Evolutionary conservation across 257 asterid species (phyloP), one percentile per base, ranked within the genome.

Genomic region (Ilex asprella): DNA sequence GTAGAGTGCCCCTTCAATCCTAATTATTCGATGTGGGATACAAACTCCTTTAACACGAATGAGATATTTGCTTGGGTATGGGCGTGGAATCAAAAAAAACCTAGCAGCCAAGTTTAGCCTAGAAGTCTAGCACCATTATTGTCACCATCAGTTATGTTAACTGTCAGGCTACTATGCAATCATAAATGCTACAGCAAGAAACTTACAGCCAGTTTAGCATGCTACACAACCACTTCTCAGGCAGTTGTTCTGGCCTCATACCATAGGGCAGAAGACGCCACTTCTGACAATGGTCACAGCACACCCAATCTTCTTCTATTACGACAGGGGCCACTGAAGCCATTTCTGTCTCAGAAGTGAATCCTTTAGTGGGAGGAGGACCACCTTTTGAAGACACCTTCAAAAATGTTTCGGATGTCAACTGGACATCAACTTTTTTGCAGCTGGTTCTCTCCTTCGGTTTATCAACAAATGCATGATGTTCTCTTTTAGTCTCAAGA

Each of bases 191-290:
- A 39, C 67, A 71, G 49, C 39, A 70, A 66, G 72, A 41, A 77
- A 78, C 96, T 89, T 86, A 92, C 99, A 92, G 95, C 99, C 99
- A 89, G 72, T 83, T 46, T 56, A 69, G 83, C 99, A 92, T 83
- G 82, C 84, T 73, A 85, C 99, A 92, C 30, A 72, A 30, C 97
- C 99, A 92, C 65, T 78, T 79, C 5, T 83, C 91, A 39, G 95
- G 97, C 55, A 86, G 78, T 35, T 82, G 73, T 32, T 78, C 80
- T 35, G 88, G 62, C 72, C 51, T 69, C 51, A 63, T 77, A 59
- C 93, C 95, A 35, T 62, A 72, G 10, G 99, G 95, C 52, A 91
- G 67, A 73, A 84, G 91, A 57, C 95, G 90, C 95, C 97, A 80
- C 51, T 44, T 80, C 71, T 66, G 66, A 73, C 97, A 92, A 41